Evolutionary conservation across 2,329 filamentous ascomycete genomes (phyloP), one percentile per base, ranked within the genome.

Genomic region (Penicillium sp.): DNA sequence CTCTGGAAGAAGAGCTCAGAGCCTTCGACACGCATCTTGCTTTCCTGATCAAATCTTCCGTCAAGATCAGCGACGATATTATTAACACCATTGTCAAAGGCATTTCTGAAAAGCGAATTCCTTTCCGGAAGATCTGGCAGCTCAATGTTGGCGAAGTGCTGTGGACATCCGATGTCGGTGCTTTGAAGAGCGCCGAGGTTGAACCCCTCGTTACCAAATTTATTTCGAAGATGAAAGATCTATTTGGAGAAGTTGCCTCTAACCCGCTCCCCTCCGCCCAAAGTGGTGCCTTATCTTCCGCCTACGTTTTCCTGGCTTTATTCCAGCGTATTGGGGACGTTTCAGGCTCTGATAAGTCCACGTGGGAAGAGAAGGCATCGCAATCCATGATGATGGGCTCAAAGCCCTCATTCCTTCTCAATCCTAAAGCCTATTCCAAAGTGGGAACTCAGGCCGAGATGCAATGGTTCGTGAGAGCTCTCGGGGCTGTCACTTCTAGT

Each of bases 361-460:
- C 59, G 13, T 72, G 67, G 61, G 73, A 81, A 39, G 66, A 80
- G 3, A 70, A 91, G 24, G 70, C 81, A 23, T 82, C 85, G 45
- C 85, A 90, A 62, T 84, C 84, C 10, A 78, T 95, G 54, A 79
- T 80, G 2, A 71, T 85, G 34, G 85, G 86, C n/a, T 85, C 89
- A 0, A 96, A 95, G 69, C 86, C 89, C 13, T 95, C 93, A 0
- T 94, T 95, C 69, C 76, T 97, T 18, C 79, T 97, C 6, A 96
- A 89, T 64, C 82, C 88, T 31, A 87, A 89, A 56, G 84, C 96
- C 5, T 97, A 94, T 72, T 85, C 86, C 34, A 96, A 96, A 67
- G 66, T 96, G 23, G 79, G 81, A 2, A 74, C 79, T 0, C 85
- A 87, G 51, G 88, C 92, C 48, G 94, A 99, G 63, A 77, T 91